A percentile compares a stretch with the other conserved stretches of the same genome.
phyloP scores from a whole-genome alignment of 2,329 filamentous ascomycete species.

The Falciphora oryzae region DNA sequence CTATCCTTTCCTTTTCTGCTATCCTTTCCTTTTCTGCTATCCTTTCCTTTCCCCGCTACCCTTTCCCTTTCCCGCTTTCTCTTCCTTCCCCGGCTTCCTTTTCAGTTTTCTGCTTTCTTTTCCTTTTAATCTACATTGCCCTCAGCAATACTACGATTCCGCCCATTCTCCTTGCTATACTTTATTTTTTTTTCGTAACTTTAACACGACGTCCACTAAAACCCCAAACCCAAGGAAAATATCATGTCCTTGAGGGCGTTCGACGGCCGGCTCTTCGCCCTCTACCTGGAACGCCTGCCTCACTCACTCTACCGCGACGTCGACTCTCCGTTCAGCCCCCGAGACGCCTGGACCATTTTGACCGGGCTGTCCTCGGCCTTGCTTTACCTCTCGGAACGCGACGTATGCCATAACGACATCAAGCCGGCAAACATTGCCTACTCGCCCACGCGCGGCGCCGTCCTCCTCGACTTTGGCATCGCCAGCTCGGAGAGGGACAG shows the following conservation, averaged over 20 bases:
- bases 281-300: background rate
- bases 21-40: too few species aligned
- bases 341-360: background rate
- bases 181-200: too few species aligned
- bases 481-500: conserved; percentile 41
- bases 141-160: background rate
- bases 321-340: background rate
- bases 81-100: too few species aligned
- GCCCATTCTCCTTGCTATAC: too few species aligned
- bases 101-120: too few species aligned
- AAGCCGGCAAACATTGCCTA: conserved; percentile 58
- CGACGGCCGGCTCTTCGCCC: background rate
- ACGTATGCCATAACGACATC: conserved; percentile 55
- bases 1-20: too few species aligned
- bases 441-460: conserved; percentile 51
- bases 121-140: background rate
- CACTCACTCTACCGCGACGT: background rate
- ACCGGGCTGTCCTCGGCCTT: background rate
- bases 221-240: background rate
- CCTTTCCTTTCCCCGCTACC: too few species aligned
- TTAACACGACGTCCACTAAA: too few species aligned
- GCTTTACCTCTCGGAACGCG: conserved; percentile 25
- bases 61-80: too few species aligned
- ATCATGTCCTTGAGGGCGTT: background rate
- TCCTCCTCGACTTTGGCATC: conserved; percentile 55